Conservation (phyloP, 352 stramenopile genomes). For the Pythium inflatum region DNA sequence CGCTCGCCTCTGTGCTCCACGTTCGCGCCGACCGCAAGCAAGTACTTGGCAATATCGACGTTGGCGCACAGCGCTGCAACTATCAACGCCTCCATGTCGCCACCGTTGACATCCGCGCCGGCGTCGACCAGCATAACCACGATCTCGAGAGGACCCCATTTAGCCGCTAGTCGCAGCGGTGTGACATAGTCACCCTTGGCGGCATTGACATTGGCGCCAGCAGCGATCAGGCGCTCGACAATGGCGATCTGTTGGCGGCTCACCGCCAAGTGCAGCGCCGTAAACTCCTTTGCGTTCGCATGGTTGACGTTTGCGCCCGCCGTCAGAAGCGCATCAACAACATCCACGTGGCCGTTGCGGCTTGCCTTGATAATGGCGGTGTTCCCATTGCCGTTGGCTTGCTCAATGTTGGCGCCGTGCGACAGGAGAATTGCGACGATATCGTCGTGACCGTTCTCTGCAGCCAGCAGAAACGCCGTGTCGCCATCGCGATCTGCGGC, state of each 20-base stretch:
- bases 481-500: not conserved
- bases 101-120: no score
- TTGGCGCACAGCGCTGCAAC: no score
- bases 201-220: not conserved
- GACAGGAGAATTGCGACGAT: not conserved
- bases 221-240: not conserved
- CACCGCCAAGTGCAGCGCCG: not conserved
- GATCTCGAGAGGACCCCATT: conserved; percentile 11
- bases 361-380: not conserved
- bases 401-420: not conserved
- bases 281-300: not conserved
- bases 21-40: no score
- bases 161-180: conserved; percentile 19
- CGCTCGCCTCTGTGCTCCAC: no score
- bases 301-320: not conserved
- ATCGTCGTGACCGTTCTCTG: not conserved
- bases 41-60: no score
- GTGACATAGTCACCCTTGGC: not conserved
- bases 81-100: no score
- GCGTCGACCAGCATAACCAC: not conserved
- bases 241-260: no score
- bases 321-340: not conserved
- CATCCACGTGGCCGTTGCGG: not conserved
- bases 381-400: not conserved
- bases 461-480: not conserved